A percentile compares a stretch with the other conserved stretches of the same genome.
Conservation (phyloP, 2,329 filamentous ascomycete genomes). For the Aspergillus jensenii region DNA sequence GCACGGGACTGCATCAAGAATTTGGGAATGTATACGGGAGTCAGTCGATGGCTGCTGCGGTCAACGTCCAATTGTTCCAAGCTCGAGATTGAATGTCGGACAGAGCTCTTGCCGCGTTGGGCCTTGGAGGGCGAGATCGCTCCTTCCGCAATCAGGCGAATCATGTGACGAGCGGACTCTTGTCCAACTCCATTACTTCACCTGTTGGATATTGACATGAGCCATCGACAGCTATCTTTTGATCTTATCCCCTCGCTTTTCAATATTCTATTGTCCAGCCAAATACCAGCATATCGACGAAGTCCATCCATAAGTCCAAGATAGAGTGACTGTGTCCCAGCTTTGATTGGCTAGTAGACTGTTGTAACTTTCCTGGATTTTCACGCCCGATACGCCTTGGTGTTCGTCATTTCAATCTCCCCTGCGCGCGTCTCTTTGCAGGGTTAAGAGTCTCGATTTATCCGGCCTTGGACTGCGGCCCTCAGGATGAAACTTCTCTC, state of each 20-base stretch:
- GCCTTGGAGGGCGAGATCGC: background rate
- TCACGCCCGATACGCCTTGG: background rate
- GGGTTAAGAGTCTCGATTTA: background rate
- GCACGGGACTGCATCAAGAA: background rate
- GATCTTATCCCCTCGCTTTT: too few relatives aligned
- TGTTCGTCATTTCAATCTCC: too few relatives aligned
- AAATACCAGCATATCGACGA: background rate
- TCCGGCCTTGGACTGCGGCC: too few relatives aligned
- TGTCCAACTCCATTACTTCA: background rate
- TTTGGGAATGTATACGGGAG: background rate
- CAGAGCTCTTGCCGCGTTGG: too few relatives aligned
- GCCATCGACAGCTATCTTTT: background rate
- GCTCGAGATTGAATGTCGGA: too few relatives aligned
- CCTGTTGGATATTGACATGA: background rate
- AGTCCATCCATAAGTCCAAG: too few relatives aligned
- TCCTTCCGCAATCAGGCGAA: background rate
- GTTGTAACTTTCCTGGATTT: background rate
- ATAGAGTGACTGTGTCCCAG: background rate
- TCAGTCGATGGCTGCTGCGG: background rate
- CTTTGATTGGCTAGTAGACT: background rate
- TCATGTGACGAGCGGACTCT: background rate
- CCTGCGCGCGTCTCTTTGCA: too few relatives aligned
- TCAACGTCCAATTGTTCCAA: too few relatives aligned
- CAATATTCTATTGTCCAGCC: background rate
- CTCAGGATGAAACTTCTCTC: background rate